Conservation (phyloP, 192 early-diverging fungal species). For the Umbelopsis vinacea region DNA sequence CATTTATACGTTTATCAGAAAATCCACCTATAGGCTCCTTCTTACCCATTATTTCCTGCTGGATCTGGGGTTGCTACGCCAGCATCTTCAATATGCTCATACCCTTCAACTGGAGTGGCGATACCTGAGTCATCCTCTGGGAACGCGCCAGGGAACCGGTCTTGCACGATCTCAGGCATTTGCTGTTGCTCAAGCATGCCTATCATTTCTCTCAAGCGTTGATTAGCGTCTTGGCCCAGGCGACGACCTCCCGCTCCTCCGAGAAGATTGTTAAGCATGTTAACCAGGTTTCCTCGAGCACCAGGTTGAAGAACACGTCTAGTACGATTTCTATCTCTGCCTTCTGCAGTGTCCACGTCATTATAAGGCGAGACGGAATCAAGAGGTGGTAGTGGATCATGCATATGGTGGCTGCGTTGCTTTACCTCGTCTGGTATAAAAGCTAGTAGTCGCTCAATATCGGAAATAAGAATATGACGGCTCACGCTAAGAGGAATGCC, state of each 20-base stretch:
- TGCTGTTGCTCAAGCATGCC: slow-evolving; percentile 39
- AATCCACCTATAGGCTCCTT: neutral
- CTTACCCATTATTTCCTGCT: neutral
- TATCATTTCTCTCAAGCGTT: slow-evolving; percentile 30
- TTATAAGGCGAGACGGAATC: slow-evolving; percentile 46
- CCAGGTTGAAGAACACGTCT: slow-evolving; percentile 21
- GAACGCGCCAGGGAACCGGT: slow-evolving; percentile 38
- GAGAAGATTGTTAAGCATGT: slow-evolving; percentile 32
- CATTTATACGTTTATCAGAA: neutral
- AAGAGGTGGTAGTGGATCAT: slow-evolving; percentile 71
- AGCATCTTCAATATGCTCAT: slow-evolving; percentile 13
- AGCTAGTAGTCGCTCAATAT: slow-evolving; percentile 51
- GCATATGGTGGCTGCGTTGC: slow-evolving; percentile 52
- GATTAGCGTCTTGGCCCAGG: slow-evolving; percentile 17
- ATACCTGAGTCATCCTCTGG: slow-evolving; percentile 22
- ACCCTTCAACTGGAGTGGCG: slow-evolving; percentile 8
- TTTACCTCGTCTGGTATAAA: slow-evolving; percentile 56
- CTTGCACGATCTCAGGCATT: slow-evolving; percentile 22
- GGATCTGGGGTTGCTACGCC: neutral
- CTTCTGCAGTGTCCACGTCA: slow-evolving; percentile 25
- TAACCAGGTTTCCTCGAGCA: slow-evolving; percentile 35
- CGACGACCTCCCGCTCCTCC: slow-evolving; percentile 16
- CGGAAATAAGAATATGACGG: slow-evolving; percentile 47
- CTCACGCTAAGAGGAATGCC: slow-evolving; percentile 31
- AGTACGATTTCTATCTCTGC: slow-evolving; percentile 35